A percentile compares a stretch with the other conserved stretches of the same genome.
Conservation (phyloP, 192 early-diverging fungal species). For the Thoreauomyces humboldtii region DNA sequence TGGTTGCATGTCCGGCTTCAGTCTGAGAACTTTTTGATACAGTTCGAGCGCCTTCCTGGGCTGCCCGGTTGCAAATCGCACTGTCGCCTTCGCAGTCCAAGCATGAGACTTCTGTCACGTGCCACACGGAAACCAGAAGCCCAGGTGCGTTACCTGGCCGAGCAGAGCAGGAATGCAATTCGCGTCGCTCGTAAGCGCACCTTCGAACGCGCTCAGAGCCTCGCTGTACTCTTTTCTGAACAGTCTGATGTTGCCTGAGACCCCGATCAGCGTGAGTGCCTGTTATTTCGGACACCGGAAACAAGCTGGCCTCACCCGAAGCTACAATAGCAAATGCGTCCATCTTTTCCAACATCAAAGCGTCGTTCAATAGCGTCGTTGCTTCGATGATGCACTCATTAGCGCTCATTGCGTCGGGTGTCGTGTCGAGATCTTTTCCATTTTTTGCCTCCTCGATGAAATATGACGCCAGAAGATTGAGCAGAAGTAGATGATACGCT, state of each 20-base stretch:
- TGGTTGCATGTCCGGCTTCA: constrained; percentile 57
- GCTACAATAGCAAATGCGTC: constrained; percentile 71
- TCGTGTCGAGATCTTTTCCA: no score
- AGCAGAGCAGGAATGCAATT: constrained; percentile 52
- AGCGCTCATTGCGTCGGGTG: no score
- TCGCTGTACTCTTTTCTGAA: constrained; percentile 53
- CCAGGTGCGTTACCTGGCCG: constrained; percentile 65
- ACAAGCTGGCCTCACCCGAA: constrained; percentile 48
- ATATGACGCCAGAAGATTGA: constrained; percentile 71
- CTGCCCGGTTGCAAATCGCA: constrained; percentile 57
- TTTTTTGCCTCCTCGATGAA: constrained; percentile 67
- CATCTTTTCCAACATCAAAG: constrained; percentile 67
- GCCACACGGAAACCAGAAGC: background rate
- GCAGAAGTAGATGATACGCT: constrained; percentile 52
- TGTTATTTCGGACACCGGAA: background rate
- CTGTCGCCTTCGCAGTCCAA: constrained; percentile 46
- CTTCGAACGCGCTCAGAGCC: constrained; percentile 50
- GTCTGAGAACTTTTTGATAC: constrained; percentile 74
- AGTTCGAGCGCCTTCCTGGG: constrained; percentile 65
- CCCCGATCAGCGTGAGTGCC: background rate
- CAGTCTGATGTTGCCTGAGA: constrained; percentile 55
- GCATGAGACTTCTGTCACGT: background rate
- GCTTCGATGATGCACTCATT: constrained; percentile 65
- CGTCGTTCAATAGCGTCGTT: constrained; percentile 71
- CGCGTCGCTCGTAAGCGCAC: constrained; percentile 41